Evolutionary conservation across 805 yeast genomes (phyloP), one percentile per base, ranked within the genome.

Genomic region (Metschnikowia amazonensis): DNA sequence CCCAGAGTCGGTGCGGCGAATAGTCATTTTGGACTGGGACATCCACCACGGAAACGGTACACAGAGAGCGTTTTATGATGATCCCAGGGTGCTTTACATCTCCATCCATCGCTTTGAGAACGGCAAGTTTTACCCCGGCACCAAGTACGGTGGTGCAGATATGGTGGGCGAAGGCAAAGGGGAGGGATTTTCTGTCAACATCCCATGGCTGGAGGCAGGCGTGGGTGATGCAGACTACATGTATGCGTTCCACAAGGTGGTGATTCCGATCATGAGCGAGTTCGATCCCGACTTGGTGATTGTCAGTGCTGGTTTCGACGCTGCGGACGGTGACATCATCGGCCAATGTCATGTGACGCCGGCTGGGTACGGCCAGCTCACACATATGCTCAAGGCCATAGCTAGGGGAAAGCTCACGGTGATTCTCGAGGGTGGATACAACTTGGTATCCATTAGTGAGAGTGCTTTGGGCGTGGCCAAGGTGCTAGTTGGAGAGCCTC

Each of bases 31-130:
- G 18, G 99, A 94, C 65, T 94, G 99, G 99, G 99, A 94, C 65
- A 89, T 94, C 39, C 99, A 94, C 66, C 99, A 94, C 64, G 99
- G 99, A 21, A 94, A 94, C 64, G 99, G 99, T 32, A 94, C 99
- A 1, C 99, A 94, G 65, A 84, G 86, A 62, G 89, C 95, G 2
- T 94, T 94, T 56, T 80, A 80, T 54, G 79, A 87, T 52, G 97
- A 94, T 60, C 95, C 95, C 23, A 72, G 95, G 45, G 97, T 94
- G 7, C 73, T 94, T 29, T 94, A 94, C 65, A 81, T 94, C 36
- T 90, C 98, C 0, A 67, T 92, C 25, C 99, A 94, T 66, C 79
- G 99, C 52, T 92, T 86, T 62, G 98, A 94, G 59, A 80, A 84
- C 52, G 98, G 96, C 0, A 81, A 80, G 55, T 94, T 88, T 61